Conservation (phyloP, 768 basidiomycete genomes). For the Sistotremastrum niveocremeum region DNA sequence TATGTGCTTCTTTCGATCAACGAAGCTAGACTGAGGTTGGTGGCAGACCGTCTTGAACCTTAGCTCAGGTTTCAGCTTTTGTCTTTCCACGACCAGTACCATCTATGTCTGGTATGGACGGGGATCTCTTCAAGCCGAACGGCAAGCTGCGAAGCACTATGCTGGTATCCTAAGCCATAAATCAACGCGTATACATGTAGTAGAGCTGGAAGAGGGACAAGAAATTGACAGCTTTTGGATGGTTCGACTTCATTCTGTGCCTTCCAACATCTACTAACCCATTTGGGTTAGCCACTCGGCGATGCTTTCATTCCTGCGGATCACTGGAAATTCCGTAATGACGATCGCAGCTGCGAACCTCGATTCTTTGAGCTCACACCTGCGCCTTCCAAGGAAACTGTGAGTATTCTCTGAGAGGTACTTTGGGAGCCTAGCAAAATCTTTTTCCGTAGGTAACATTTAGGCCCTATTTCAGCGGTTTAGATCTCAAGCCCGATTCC, state of each 20-base stretch:
- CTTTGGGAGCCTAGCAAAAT: constrained; percentile 1
- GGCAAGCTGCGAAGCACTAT: constrained; percentile 48
- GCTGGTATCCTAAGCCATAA: constrained; percentile 29
- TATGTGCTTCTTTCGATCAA: constrained; percentile 19
- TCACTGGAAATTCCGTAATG: constrained; percentile 66
- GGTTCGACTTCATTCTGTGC: constrained; percentile 32
- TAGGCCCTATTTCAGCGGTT: constrained; percentile 30
- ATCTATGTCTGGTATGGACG: constrained; percentile 75
- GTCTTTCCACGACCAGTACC: constrained; percentile 52
- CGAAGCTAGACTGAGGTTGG: neutral
- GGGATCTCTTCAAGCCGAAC: constrained; percentile 48
- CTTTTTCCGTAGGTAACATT: constrained; percentile 28
- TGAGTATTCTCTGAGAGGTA: constrained; percentile 17
- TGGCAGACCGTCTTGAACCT: constrained; percentile 46
- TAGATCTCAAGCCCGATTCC: constrained; percentile 21
- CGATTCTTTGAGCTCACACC: constrained; percentile 48
- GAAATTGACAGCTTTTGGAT: constrained; percentile 79
- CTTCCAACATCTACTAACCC: too few relatives aligned
- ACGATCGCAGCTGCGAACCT: constrained; percentile 28
- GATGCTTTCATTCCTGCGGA: constrained; percentile 64
- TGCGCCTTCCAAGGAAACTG: constrained; percentile 21
- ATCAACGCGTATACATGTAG: constrained; percentile 22
- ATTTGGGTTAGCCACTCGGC: constrained; percentile 15
- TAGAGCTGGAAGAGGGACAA: constrained; percentile 49
- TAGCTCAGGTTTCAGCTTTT: constrained; percentile 80